Base-by-base conservation (phyloP, 2,329 filamentous ascomycete genomes). In the Endocalyx cinctus region DNA sequence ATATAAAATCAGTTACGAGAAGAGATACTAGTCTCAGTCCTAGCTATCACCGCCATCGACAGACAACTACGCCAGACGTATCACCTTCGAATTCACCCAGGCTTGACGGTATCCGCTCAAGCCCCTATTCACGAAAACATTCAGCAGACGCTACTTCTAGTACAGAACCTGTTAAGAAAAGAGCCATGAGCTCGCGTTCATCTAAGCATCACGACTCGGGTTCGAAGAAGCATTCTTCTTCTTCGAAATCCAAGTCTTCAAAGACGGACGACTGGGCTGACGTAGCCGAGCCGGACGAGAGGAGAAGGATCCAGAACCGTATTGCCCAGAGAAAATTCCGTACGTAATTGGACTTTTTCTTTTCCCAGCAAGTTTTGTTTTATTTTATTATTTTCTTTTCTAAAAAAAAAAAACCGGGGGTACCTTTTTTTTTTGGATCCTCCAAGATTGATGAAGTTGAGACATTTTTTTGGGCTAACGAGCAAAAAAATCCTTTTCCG, bases 241-340 rank as follows among this genome's bases (percentile, higher is more conserved):
- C 61, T 44, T 50, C 56, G 15, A 72, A 58, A 42, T 41, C 45
- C n/a, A 54, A 50, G 25, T 10, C 44, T n/a, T n/a, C n/a, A n/a
- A 46, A 69, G 43, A 63, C 63, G 3, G 71, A 83, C 42, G 77
- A 86, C 60, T 88, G 84, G 84, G 69, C 74, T 17, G 72, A 80
- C 1, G 70, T 87, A 27, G 74, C 73, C 6, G 82, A 87, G 46
- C 80, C 81, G 0, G 78, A 79, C 39, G 80, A 86, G 61, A 71
- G 84, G 51, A 69, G 84, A 42, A 79, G 82, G 39, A 82, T 87
- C 31, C 84, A 88, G 55, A 88, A 88, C 54, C 74, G 82, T 34
- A 74, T 87, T 40, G 83, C 83, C 2, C 84, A 87, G 51, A 71
- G 83, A 45, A 86, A 86, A 49, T 87, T 86, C 47, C 72, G 84